Evolutionary conservation across 2,329 filamentous ascomycete species (phyloP), one percentile per base, ranked within the genome.

Genomic region (Cercospora citrullina): DNA sequence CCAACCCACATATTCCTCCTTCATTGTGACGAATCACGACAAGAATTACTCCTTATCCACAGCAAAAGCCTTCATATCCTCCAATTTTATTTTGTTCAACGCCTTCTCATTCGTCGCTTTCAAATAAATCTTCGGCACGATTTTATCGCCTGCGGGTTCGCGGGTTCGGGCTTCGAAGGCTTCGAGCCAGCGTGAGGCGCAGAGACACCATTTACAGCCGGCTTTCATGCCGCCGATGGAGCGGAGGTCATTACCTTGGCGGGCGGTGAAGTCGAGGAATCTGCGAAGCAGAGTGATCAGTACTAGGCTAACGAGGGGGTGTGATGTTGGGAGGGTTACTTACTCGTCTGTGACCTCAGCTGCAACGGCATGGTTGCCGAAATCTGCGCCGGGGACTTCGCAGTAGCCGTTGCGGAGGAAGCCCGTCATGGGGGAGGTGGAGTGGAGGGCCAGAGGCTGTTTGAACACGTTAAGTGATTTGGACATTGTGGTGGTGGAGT

Each of bases 321-420:
- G n/a, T n/a, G n/a, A n/a, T n/a, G n/a, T n/a, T n/a, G 26, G 26
- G 5, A 26, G 26, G 28, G 12, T 36, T 36, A 6, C 18, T 58
- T 61, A 69, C 66, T 72, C 84, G 67, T 87, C 82, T 8, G 85
- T 87, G 1, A 90, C 79, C 30, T 86, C 82, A 62, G 77, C 81
- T n/a, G 87, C 87, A 26, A 90, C 80, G 28, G 84, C 83, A 75
- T 90, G 87, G 76, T 89, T 89, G 23, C 87, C 87, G 18, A 77
- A 79, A 73, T 90, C 87, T 14, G 81, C 80, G 2, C 79, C 76
- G 4, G 84, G 85, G 4, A 85, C 82, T 68, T 85, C 80, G 79
- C 87, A 89, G 77, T 87, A 89, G 21, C 87, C 87, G 67, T 86
- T 87, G 59, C 87, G 84, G 71, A 86, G 84, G 80, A 84, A 89